Base-by-base conservation (phyloP, 371 early-diverging fungal genomes). In the Mucor ambiguus region DNA sequence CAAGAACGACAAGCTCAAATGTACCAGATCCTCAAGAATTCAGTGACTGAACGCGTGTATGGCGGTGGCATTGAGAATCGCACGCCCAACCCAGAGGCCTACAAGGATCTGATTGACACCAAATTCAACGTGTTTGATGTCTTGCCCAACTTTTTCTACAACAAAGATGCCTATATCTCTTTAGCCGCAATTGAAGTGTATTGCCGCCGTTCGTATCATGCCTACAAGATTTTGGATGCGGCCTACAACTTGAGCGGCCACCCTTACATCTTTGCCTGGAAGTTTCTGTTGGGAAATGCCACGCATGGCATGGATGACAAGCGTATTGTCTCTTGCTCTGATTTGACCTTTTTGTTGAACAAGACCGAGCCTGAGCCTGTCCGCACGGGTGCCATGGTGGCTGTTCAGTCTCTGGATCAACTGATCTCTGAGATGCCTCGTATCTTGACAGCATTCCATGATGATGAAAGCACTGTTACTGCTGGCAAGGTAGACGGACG, bases 71-170 rank as follows among this genome's bases (percentile, higher is more conserved):
- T 58, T 37, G 37, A 58, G 12, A 7, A 35, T 14, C 58, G 58
- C 33, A 58, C 58, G 22, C 37, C 58, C 22, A 58, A 58, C 12
- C 58, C 35, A 68, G 93, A 92, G 49, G 86, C 91, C 14, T 87
- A 97, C 71, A 91, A 93, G 78, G 91, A 94, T 72, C 79, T 98
- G 67, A 88, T 98, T 68, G 93, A 92, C 43, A 94, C 96, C 73
- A 94, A 95, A 75, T 95, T 95, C 86, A 91, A 95, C 44, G 95
- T 98, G 60, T 89, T 96, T 72, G 99, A 98, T 72, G 95, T 98
- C 28, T 81, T 98, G 70, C 95, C 95, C 71, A 83, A 86, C 71
- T 97, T 98, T 87, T 95, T 98, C 80, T 95, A 93, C 76, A 90
- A 96, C 72, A 77, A 76, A 29, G 89, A 94, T 65, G 80, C 82